A percentile compares a stretch with the other conserved stretches of the same genome.
These are phyloP conservation scores for Chimonanthus salicifolius DNA, from an alignment of 164 flowering plant species.

Conservation along the genomic window DNA sequence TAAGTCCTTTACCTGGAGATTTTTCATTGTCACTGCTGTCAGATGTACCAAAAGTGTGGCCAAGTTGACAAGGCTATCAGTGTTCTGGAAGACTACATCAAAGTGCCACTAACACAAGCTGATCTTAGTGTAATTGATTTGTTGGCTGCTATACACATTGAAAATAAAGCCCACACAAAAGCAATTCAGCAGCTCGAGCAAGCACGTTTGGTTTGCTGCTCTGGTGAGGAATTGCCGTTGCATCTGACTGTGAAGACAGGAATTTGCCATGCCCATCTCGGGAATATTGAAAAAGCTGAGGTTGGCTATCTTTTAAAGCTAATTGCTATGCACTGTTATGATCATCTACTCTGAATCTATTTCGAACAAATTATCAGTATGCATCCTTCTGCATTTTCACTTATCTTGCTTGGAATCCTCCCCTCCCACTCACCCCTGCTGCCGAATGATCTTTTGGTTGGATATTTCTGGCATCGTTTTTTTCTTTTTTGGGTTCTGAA, in stretches of 20 bases:
- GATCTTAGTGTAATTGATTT: constrained; percentile 49
- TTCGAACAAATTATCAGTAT: not conserved
- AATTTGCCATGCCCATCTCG: constrained; percentile 63
- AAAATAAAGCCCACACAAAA: constrained; percentile 33
- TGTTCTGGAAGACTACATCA: constrained; percentile 57
- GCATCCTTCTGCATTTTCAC: not conserved
- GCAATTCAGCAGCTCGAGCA: constrained; percentile 65
- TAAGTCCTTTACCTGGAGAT: not conserved
- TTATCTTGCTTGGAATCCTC: too few species aligned
- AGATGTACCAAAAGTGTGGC: constrained; percentile 58
- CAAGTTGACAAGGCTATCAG: constrained; percentile 44
- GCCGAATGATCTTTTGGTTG: not conserved
- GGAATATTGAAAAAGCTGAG: constrained; percentile 74
- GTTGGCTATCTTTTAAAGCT: constrained; percentile 19
- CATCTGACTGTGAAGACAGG: constrained; percentile 56
- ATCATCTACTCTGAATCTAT: not conserved
- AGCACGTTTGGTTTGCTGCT: constrained; percentile 27
- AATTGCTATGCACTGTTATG: not conserved
- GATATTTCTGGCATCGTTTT: not conserved
- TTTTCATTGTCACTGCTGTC: constrained; percentile 9
- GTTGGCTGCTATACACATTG: constrained; percentile 51
- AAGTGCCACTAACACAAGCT: constrained; percentile 31
- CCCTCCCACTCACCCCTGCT: too few species aligned
- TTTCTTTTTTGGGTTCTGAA: not conserved
- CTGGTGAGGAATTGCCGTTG: constrained; percentile 45